phyloP scores from a whole-genome alignment of 352 stramenopile species.

The Stramenopiles sp. region DNA sequence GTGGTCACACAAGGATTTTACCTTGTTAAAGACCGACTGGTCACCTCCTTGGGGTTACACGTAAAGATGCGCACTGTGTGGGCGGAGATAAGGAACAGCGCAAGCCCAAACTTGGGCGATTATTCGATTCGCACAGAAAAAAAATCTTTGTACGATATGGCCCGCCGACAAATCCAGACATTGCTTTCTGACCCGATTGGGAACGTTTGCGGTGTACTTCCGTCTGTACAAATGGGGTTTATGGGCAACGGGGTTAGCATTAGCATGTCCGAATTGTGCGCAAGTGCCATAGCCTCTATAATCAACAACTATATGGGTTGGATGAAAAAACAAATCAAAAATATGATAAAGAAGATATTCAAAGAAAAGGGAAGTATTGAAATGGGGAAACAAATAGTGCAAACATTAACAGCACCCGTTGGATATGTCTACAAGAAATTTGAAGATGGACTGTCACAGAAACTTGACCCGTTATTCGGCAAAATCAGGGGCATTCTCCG shows the following conservation, averaged over 20 bases:
- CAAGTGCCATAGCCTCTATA: neutral
- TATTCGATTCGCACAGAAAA: neutral
- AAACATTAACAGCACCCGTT: neutral
- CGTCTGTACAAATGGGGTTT: neutral
- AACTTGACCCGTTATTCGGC: neutral
- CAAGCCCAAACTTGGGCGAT: neutral
- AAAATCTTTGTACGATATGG: neutral
- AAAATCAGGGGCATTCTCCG: neutral
- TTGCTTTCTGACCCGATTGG: neutral
- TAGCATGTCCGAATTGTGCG: neutral
- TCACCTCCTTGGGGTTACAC: neutral
- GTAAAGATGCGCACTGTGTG: neutral
- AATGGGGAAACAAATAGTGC: neutral
- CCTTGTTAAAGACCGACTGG: neutral
- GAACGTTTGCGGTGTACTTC: neutral
- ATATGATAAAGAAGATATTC: neutral
- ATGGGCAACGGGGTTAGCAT: neutral
- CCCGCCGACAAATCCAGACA: neutral
- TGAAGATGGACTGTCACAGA: neutral
- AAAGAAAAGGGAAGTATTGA: neutral
- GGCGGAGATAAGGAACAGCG: neutral
- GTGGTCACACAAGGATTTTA: neutral
- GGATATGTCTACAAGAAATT: neutral
- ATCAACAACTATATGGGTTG: slow-evolving; percentile 1
- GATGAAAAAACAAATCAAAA: slow-evolving; percentile 11